Base-by-base conservation (phyloP, 176 grass and related monocot genomes). In the Carex myosuroides region DNA sequence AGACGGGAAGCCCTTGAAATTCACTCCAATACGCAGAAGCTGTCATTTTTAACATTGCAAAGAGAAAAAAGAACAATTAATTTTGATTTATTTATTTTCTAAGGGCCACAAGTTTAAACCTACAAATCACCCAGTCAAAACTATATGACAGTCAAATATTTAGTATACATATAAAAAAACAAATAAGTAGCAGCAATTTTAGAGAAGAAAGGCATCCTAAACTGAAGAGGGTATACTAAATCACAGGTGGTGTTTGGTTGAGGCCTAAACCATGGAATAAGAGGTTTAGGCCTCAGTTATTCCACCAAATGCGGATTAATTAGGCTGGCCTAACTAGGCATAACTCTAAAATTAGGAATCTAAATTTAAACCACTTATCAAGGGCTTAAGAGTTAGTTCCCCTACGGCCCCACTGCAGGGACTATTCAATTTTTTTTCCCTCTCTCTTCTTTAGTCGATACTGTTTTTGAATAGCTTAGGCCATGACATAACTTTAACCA, bases 1-100 rank as follows among this genome's bases (percentile, higher is more conserved):
- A 24, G 91, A 87, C 0, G 97, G 93, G 72, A 99, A 99, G 85
- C 89, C 87, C 82, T 99, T 96, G 53, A 99, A 84, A 81, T 99
- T 96, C 57, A 95, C 93, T 82, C 93, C 93, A 37, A 96, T 70
- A 21, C 85, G 80, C 74, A 87, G 0, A 37, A 99, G 88, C 97
- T 99, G 82, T 70, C 92, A 87, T 32, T 52, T 83, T 69, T 67
- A 21, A 53, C 24, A 57, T 33, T 56, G 50, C 11, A 48, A 62
- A 53, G 6, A 73, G 21, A 64, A 75, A 29, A 37, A 30, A 33
- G 35, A 73, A 73, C n/a, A 73, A 73, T 39, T 73, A 50, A 13
- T 52, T 24, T 52, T 0, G 10, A 73, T 73, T 73, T 50, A 73
- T 73, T 73, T 73, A 52, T 73, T 20, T 71, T n/a, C 7, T 26